These are phyloP conservation scores for Agrocybe praecox DNA, from an alignment of 768 basidiomycete genomes.

Conservation along the genomic window DNA sequence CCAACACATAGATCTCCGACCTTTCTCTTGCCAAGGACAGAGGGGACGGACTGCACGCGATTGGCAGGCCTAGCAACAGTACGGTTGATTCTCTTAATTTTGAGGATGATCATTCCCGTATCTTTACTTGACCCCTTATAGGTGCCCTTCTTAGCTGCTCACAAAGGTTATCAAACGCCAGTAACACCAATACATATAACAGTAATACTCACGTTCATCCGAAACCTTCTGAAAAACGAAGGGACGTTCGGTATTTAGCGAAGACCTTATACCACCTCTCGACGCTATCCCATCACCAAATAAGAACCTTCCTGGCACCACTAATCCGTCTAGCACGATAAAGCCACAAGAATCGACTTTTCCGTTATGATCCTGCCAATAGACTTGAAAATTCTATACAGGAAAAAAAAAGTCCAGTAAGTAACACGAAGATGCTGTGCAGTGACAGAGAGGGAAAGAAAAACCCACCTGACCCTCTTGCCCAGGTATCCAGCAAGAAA, in stretches of 20 bases:
- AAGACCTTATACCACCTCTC: slow-evolving; percentile 56
- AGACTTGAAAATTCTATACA: slow-evolving; percentile 55
- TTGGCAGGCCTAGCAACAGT: slow-evolving; percentile 44
- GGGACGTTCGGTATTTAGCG: slow-evolving; percentile 52
- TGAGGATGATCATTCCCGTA: slow-evolving; percentile 54
- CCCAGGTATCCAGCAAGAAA: slow-evolving; percentile 73
- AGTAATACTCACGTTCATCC: slow-evolving; percentile 32
- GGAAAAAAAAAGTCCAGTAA: background rate
- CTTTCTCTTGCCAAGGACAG: slow-evolving; percentile 35
- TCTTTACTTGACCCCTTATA: slow-evolving; percentile 33
- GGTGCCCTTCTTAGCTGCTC: slow-evolving; percentile 4
- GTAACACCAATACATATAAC: background rate
- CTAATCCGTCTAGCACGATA: slow-evolving; percentile 65
- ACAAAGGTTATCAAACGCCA: background rate
- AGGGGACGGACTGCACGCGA: slow-evolving; percentile 38
- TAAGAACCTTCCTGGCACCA: slow-evolving; percentile 65
- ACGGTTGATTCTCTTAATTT: slow-evolving; percentile 46
- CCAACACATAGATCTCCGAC: slow-evolving; percentile 47
- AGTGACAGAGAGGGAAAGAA: background rate
- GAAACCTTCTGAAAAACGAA: slow-evolving; percentile 57
- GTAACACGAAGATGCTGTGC: background rate
- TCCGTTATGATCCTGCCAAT: slow-evolving; percentile 67
- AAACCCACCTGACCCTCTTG: slow-evolving; percentile 54
- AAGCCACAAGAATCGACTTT: slow-evolving; percentile 56
- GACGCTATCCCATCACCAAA: slow-evolving; percentile 55